phyloP scores from a whole-genome alignment of 1,139 yeast genomes.

The Blastobotrys arbuscula region DNA sequence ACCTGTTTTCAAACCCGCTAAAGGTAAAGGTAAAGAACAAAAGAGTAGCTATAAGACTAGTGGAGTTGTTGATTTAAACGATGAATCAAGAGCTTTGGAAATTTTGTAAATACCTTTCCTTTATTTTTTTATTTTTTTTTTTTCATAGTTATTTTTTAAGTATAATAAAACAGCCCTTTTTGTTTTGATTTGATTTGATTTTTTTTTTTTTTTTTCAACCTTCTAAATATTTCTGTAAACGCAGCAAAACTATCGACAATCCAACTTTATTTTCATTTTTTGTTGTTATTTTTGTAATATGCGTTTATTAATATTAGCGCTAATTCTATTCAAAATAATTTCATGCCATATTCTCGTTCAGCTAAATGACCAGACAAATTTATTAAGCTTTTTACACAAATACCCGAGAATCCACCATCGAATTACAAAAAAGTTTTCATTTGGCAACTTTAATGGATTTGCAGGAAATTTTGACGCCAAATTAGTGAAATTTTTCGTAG shows the following conservation, averaged over 20 bases:
- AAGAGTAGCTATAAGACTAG: neutral
- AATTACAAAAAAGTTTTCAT: constrained; percentile 26
- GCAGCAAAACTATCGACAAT: too few species aligned
- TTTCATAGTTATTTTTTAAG: neutral
- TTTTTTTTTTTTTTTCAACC: neutral
- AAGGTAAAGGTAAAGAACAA: neutral
- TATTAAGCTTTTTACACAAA: constrained; percentile 22
- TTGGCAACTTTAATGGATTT: constrained; percentile 29
- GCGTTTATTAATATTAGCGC: neutral
- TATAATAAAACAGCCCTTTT: neutral
- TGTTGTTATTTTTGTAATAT: neutral
- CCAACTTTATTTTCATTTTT: too few species aligned
- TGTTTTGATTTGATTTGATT: neutral
- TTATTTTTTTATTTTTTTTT: neutral
- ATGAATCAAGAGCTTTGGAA: constrained; percentile 20
- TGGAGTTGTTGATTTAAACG: constrained; percentile 17
- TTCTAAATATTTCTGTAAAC: neutral
- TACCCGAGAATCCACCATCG: constrained; percentile 23
- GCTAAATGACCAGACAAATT: constrained; percentile 20
- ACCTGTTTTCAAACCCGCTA: constrained; percentile 17
- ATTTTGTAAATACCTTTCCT: constrained; percentile 11
- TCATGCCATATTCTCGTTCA: constrained; percentile 25
- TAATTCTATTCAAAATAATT: neutral
- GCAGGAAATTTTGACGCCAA: constrained; percentile 27
- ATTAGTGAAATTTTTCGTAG: constrained; percentile 18